A percentile compares a stretch with the other conserved stretches of the same genome.
Evolutionary conservation across 257 asterid species (phyloP).

Genomic region (Scutellaria minor): DNA sequence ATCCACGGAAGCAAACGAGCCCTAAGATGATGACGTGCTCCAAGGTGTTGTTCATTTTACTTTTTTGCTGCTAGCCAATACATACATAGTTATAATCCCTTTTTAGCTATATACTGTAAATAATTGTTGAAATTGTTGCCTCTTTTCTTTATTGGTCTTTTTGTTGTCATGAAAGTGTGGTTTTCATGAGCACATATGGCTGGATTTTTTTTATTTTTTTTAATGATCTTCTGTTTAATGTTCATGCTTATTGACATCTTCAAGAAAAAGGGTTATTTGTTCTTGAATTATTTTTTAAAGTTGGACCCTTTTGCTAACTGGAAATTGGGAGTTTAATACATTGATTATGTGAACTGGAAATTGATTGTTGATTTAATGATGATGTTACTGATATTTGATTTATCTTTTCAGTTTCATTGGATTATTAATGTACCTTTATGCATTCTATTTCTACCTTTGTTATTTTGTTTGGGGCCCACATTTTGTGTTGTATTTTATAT

Average conservation of each 20-base stretch:
- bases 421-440: not conserved
- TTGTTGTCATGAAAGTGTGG: slow-evolving; percentile 24
- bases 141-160: not conserved
- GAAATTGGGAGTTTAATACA: not conserved
- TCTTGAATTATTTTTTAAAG: not conserved
- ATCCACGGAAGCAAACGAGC: not conserved
- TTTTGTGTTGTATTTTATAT: not conserved
- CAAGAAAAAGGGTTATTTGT: not conserved
- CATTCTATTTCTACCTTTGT: not conserved
- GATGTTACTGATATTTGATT: not conserved
- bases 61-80: slow-evolving; percentile 16
- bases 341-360: not conserved
- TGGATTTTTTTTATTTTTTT: not conserved
- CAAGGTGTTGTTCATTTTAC: slow-evolving; percentile 8
- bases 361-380: not conserved
- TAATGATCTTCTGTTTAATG: not conserved
- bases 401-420: not conserved
- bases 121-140: slow-evolving; percentile 29
- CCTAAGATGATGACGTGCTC: not conserved
- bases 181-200: slow-evolving; percentile 29
- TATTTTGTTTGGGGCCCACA: not conserved
- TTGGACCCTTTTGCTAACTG: too few relatives aligned
- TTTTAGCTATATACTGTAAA: slow-evolving; percentile 42
- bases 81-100: slow-evolving; percentile 28
- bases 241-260: not conserved